phyloP scores from a whole-genome alignment of 768 basidiomycete species.

The Boletus rubroflammeus region DNA sequence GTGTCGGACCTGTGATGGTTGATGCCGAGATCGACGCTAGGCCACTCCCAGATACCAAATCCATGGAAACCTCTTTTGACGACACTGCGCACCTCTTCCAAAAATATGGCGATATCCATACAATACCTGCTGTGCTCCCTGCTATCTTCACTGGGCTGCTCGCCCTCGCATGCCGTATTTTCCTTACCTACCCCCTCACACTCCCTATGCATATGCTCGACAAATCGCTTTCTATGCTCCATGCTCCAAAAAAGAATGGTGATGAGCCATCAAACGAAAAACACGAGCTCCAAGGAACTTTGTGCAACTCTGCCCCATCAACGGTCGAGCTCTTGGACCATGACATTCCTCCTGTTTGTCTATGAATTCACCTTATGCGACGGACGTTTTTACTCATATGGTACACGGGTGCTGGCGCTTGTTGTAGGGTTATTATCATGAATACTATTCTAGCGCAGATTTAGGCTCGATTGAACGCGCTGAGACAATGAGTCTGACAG shows the following conservation, averaged over 20 bases:
- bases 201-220: conserved; percentile 43
- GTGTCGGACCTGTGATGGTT: conserved; percentile 24
- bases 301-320: conserved; percentile 26
- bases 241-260: conserved; percentile 29
- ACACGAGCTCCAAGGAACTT: conserved; percentile 26
- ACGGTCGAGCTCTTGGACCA: conserved; percentile 28
- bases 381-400: conserved; percentile 41
- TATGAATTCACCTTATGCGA: conserved; percentile 40
- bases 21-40: conserved; percentile 36
- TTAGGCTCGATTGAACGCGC: conserved; percentile 28
- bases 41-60: conserved; percentile 15
- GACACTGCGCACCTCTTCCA: conserved; percentile 19
- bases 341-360: conserved; percentile 46
- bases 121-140: conserved; percentile 30
- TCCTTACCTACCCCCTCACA: conserved; percentile 48
- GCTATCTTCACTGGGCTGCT: conserved; percentile 36
- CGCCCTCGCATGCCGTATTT: conserved; percentile 45
- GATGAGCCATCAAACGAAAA: conserved; percentile 29
- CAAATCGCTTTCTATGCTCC: conserved; percentile 34
- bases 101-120: conserved; percentile 28
- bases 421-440: conserved; percentile 42
- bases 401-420: conserved; percentile 45
- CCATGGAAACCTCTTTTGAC: conserved; percentile 24
- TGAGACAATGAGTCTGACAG: conserved; percentile 13
- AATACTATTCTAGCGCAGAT: conserved; percentile 35